phyloP scores from a whole-genome alignment of 2,329 filamentous ascomycete species.

The Malbranchea cinnamomea region DNA sequence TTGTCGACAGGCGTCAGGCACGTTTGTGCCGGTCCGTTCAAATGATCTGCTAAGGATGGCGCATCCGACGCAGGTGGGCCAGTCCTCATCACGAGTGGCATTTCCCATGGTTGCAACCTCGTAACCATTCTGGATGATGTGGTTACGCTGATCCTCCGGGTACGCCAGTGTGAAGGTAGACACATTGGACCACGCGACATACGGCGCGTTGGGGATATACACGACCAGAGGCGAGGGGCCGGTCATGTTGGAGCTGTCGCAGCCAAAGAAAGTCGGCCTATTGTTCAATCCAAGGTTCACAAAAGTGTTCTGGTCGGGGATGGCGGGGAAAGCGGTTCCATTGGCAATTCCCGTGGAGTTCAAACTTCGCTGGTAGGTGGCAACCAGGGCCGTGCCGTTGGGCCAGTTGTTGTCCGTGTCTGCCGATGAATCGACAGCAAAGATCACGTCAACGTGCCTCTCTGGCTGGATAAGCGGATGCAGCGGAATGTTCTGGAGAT shows the following conservation, averaged over 20 bases:
- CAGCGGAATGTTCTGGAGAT: constrained; percentile 64
- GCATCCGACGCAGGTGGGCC: constrained; percentile 76
- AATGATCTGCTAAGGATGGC: constrained; percentile 68
- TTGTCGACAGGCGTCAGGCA: constrained; percentile 55
- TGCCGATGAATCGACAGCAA: constrained; percentile 63
- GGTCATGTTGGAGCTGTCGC: constrained; percentile 50
- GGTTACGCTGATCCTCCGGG: constrained; percentile 51
- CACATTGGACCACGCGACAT: constrained; percentile 60
- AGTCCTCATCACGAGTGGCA: constrained; percentile 54
- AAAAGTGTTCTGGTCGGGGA: constrained; percentile 65
- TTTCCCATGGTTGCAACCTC: constrained; percentile 74
- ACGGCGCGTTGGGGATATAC: constrained; percentile 78
- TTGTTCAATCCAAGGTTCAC: constrained; percentile 62
- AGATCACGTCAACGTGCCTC: constrained; percentile 65
- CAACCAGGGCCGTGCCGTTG: constrained; percentile 59
- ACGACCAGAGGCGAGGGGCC: constrained; percentile 52
- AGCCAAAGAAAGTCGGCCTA: constrained; percentile 68
- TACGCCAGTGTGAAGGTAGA: constrained; percentile 61
- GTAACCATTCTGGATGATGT: constrained; percentile 76
- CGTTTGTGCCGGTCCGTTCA: constrained; percentile 49
- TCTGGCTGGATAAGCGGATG: constrained; percentile 60
- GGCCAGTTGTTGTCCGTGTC: constrained; percentile 58
- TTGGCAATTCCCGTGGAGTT: constrained; percentile 43
- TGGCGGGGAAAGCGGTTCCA: constrained; percentile 53
- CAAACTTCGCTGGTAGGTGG: constrained; percentile 54